Base-by-base conservation (phyloP, 106 monocot genomes). In the Apostasia shenzhenica region DNA sequence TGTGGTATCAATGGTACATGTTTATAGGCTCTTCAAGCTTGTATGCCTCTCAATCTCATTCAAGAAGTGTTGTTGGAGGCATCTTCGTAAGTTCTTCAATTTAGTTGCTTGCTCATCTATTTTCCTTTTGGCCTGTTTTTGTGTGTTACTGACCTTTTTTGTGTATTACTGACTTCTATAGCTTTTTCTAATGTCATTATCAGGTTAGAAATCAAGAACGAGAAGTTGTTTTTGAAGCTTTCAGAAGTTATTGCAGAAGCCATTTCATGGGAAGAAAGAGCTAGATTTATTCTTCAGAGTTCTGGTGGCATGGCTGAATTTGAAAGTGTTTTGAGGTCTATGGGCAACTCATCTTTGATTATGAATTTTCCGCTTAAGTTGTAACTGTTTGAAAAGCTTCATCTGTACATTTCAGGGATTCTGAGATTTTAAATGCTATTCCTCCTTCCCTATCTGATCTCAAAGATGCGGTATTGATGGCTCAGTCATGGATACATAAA, bases 211-310 rank as follows among this genome's bases (percentile, higher is more conserved):
- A 80, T 89, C 61, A 66, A 78, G 50, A 74, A 78, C 51, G 89
- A 89, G 67, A 70, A 66, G 6, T 69, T 75, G 62, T 89, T 89
- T 57, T 6, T 80, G 56, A 70, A 83, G 26, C 68, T 89, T 41
- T 78, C 63, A 14, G 10, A 48, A 73, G 56, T 80, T 8, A 57
- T 78, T 11, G 13, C 14, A 72, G 72, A 54, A 48, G 85, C 85
- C 67, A 69, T 51, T 57, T 75, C 71, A 58, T 91, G 90, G 90
- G 90, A 83, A 78, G 81, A 84, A 55, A 81, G 70, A 71, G 90
- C 86, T 54, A 79, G 53, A 55, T 75, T 44, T 81, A n/a, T 81
- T 63, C 78, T 91, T 55, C 71, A 66, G 54, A 54, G 76, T 65
- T 57, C 63, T 49, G 75, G 79, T 40, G 51, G 67, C 7, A 58